Evolutionary conservation across 169 alveolate genomes (phyloP).

Genomic region (Cardiosporidium cionae): DNA sequence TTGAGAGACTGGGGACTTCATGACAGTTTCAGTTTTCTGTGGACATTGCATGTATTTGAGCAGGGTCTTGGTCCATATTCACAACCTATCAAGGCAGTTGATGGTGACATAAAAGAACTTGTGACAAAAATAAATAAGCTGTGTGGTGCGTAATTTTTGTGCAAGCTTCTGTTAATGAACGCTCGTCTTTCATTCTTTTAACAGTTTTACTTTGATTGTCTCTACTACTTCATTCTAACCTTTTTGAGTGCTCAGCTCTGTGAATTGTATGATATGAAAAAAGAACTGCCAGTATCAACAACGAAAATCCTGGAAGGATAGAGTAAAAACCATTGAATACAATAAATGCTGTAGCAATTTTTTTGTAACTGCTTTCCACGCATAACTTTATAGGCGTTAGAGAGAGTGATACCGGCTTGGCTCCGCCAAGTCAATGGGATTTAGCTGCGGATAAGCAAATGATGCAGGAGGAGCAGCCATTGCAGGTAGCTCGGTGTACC

Average conservation of each 20-base stretch:
- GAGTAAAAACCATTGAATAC: neutral
- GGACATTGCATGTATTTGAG: neutral
- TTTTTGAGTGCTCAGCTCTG: neutral
- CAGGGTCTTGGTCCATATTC: slow-evolving; percentile 34
- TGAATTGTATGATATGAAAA: neutral
- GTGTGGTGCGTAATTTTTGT: slow-evolving; percentile 30
- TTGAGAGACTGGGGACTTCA: neutral
- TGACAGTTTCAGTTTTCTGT: slow-evolving; percentile 3
- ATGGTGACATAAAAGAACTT: slow-evolving; percentile 32
- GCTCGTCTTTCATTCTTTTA: neutral
- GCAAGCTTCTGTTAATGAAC: neutral
- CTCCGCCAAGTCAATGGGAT: slow-evolving; percentile 98
- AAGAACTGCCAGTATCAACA: neutral
- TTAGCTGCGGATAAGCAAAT: slow-evolving; percentile 89
- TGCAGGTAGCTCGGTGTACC: slow-evolving; percentile 97
- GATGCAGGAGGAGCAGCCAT: slow-evolving; percentile 89
- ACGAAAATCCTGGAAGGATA: neutral
- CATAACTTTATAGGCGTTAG: slow-evolving; percentile 66
- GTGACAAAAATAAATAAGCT: slow-evolving; percentile 32
- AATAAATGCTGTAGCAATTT: neutral
- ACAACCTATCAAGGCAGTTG: neutral
- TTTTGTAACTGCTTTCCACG: neutral
- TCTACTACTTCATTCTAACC: neutral
- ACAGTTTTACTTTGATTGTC: neutral
- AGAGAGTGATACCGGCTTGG: slow-evolving; percentile 98